A percentile compares a stretch with the other conserved stretches of the same genome.
Conservation (phyloP, 805 yeast species). For the Blastobotrys chiropterorum region DNA sequence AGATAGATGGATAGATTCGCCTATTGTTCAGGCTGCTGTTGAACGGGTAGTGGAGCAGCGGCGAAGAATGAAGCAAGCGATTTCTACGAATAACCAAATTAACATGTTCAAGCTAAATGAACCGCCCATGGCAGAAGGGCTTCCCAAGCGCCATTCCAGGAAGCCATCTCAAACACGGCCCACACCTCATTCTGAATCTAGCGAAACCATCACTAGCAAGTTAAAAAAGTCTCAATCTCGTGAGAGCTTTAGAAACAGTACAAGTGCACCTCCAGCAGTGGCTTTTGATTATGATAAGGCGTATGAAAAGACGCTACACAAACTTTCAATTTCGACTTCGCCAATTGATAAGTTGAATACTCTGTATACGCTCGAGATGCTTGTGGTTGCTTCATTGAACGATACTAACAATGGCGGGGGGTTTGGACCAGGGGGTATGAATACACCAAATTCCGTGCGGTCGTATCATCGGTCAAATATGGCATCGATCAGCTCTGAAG, state of each 20-base stretch:
- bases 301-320: slow-evolving; percentile 18
- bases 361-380: slow-evolving; percentile 22
- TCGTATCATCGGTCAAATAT: slow-evolving; percentile 14
- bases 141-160: background rate
- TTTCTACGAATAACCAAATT: slow-evolving; percentile 8
- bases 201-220: background rate
- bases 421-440: slow-evolving; percentile 1
- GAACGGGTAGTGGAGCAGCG: slow-evolving; percentile 11
- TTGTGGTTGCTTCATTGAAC: slow-evolving; percentile 23
- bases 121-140: slow-evolving; percentile 1
- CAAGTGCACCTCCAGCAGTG: background rate
- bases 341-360: slow-evolving; percentile 23
- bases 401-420: slow-evolving; percentile 1
- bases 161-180: background rate
- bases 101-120: slow-evolving; percentile 6
- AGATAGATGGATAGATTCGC: slow-evolving; percentile 26
- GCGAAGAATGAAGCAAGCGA: slow-evolving; percentile 9
- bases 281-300: slow-evolving; percentile 21
- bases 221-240: background rate
- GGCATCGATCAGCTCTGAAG: slow-evolving; percentile 18
- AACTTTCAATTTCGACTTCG: slow-evolving; percentile 22
- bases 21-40: slow-evolving; percentile 14
- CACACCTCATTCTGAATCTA: background rate
- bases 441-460: slow-evolving; percentile 19
- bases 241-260: background rate